Evolutionary conservation across 2,329 filamentous ascomycete genomes (phyloP), one percentile per base, ranked within the genome.

Genomic region (Xylaria digitata): DNA sequence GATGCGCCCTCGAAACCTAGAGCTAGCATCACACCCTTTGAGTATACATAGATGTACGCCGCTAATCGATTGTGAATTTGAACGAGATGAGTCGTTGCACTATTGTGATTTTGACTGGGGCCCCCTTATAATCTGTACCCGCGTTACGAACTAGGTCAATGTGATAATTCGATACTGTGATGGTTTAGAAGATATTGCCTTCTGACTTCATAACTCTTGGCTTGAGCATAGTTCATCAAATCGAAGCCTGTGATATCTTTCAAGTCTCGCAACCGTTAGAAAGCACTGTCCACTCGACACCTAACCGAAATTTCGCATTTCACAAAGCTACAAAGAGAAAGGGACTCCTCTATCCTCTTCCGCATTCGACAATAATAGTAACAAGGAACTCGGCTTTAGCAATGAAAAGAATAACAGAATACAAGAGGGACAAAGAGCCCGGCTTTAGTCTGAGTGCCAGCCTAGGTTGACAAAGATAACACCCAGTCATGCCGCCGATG

Each of bases 1-100:
- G 8, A 23, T 6, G 15, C 17, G 26, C 50, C 37, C 23, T 30
- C 7, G n/a, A 32, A 9, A 62, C 58, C 58, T 66, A 62, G 9
- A 53, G 40, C n/a, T 40, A 6, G 40, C 49, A 52, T 46, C 2
- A 52, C 42, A 37, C 21, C 42, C 11, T 32, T 32, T 37, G 1
- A 57, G 34, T 23, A 37, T 26, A 53, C 9, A 11, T 46, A 50
- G 5, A 50, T 23, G 26, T 30, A 43, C 37, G 34, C 21, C 15
- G 3, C 43, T 30, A 17, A 40, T 55, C 5, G 3, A 42, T 21
- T 30, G 21, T 5, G 15, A n/a, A 8, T 42, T 37, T 13, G 34
- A 26, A 15, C 8, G 1, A 17, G 6, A 3, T 15, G 32, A 34
- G 32, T 34, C 7, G 32, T 6, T n/a, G 8, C 30, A 8, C 17